Base-by-base conservation (phyloP, 169 alveolate species). In the Plasmodium falciparum region DNA sequence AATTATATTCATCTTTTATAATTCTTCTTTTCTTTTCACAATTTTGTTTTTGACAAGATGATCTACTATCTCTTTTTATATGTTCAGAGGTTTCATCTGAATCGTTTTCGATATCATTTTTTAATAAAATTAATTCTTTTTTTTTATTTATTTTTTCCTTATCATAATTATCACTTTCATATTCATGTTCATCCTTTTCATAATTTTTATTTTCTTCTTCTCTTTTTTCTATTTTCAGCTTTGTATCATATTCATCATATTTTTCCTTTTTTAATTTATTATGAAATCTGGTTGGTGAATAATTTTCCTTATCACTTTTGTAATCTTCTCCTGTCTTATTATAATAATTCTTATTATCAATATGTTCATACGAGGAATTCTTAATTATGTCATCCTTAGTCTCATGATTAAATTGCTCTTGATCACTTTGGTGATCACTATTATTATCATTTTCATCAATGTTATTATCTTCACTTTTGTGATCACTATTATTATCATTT, bases 1-100 rank as follows among this genome's bases (percentile, higher is more conserved):
- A 7, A 24, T 62, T 62, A 62, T 62, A 17, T 24, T 62, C 45
- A 5, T 62, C 71, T 22, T 17, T 17, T 24, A 11, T 13, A 11
- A 62, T 22, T 24, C 26, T 62, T 24, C 71, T 62, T 24, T 62
- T 62, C 29, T 62, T 62, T 4, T 62, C 71, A 20, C 6, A 24
- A 0, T 12, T 56, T 56, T n/a, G n/a, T n/a, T 2, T 39, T 39
- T 39, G 47, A 39, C 47, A 39, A 5, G 47, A 39, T 7, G 47
- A 39, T 39, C 2, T 7, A 39, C 47, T 39, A 39, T 39, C 47
- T 5, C 47, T 5, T 39, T 39, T 39, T 39, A 39, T 39, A 39
- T 5, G 20, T 17, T 62, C 71, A 39, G 47, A 39, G 0, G 2
- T 58, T 0, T 49, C 58, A 13, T n/a, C 17, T 1, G 50, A 52